Evolutionary conservation across 805 yeast species (phyloP), one percentile per base, ranked within the genome.

Genomic region (Saturnispora serradocipensis): DNA sequence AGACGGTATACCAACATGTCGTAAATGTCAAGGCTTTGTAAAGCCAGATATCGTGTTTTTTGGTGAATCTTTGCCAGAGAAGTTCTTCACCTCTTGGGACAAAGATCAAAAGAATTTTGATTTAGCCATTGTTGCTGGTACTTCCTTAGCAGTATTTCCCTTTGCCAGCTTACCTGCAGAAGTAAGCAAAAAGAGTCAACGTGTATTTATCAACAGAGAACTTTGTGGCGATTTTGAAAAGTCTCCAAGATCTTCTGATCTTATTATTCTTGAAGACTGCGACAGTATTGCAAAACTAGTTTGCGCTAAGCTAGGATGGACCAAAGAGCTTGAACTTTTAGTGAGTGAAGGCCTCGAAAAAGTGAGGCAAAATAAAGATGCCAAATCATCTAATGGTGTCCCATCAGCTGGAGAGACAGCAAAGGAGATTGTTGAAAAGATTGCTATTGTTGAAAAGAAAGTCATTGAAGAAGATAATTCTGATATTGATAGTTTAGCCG

Each of bases 1-100:
- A 30, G 69, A 68, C 2, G 49, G 56, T 24, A 72, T 79, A 20
- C 83, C 84, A 0, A 65, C 62, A 9, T 91, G 97, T 68, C 56
- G 61, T 15, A 61, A 70, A 16, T 91, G 98, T 61, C 63, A 70
- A 4, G 95, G 96, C 0, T 75, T 80, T 30, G 87, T 93, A 27
- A 91, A 91, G 62, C 99, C 98, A 0, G 91, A 87, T 61, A 93
- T 91, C 58, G 96, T 89, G 1, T 91, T 91, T 61, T 93, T 89
- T 69, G 98, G 98, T 3, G 99, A 91, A 65, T 77, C 82, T 2
- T 72, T 91, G 27, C 98, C 98, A 0, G 60, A 59, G 1, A 69
- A 71, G 51, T 87, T 89, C 60, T 90, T 86, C 65, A 77, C 78
- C 2, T 59, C 66, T 11, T 82, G 93, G 86, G 91, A 84, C 3